These are phyloP conservation scores for Yamadazyma blattariae DNA, from an alignment of 1,139 yeast genomes.

Conservation along the genomic window DNA sequence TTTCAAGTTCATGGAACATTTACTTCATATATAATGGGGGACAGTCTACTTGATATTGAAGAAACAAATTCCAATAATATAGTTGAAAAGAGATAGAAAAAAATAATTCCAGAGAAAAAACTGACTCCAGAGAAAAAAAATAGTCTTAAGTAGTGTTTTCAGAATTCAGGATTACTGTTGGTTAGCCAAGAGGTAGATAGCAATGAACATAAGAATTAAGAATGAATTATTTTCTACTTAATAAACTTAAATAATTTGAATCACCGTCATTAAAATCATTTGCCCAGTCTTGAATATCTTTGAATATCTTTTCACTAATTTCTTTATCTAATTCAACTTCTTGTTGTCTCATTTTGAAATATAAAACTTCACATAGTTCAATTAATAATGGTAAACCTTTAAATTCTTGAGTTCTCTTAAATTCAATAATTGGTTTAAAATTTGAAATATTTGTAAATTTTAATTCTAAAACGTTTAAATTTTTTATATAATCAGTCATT, in stretches of 20 bases:
- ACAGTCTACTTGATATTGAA: no score
- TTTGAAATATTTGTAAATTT: slow-evolving; percentile 62
- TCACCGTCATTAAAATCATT: slow-evolving; percentile 45
- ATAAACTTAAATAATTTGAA: slow-evolving; percentile 2
- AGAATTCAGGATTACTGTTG: no score
- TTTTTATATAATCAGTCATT: slow-evolving; percentile 51
- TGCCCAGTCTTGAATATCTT: slow-evolving; percentile 59
- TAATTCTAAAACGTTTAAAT: slow-evolving; percentile 73
- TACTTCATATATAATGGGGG: no score
- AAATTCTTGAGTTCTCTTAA: slow-evolving; percentile 58
- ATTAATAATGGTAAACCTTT: slow-evolving; percentile 56
- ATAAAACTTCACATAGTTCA: slow-evolving; percentile 74
- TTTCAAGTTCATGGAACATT: no score
- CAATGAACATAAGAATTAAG: no score
- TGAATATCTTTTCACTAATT: slow-evolving; percentile 49
- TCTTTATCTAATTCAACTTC: slow-evolving; percentile 59
- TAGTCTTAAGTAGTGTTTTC: no score
- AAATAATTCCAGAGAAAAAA: no score
- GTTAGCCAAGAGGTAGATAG: no score
- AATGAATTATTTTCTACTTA: not conserved
- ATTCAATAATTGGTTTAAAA: slow-evolving; percentile 63
- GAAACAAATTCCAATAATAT: no score
- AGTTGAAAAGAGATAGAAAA: no score
- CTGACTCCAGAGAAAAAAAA: no score
- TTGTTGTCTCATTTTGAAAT: slow-evolving; percentile 56